phyloP scores from a whole-genome alignment of 2,329 filamentous ascomycete species.

The Pseudogymnoascus sp. region DNA sequence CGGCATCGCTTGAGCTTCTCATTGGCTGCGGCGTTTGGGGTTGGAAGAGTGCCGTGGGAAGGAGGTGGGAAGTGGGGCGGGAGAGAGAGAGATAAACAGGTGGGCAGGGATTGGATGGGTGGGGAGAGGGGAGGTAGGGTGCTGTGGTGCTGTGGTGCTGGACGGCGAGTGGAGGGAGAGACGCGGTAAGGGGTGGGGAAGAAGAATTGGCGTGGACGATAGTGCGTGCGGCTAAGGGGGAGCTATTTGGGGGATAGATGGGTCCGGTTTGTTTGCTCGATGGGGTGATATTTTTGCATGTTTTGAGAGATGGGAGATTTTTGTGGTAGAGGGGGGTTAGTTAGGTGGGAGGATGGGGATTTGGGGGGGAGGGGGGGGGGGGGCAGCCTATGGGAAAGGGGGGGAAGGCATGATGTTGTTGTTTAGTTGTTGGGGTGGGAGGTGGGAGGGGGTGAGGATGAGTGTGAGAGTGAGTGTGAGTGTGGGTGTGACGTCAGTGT shows the following conservation, averaged over 20 bases:
- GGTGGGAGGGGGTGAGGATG: too few species aligned
- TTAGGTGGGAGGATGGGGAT: not conserved
- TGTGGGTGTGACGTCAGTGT: not conserved
- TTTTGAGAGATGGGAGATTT: not conserved
- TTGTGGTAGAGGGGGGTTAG: not conserved
- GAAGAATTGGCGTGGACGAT: too few species aligned
- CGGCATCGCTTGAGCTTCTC: too few species aligned
- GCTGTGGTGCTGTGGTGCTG: too few species aligned
- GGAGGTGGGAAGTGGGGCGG: not conserved
- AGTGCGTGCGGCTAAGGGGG: too few species aligned
- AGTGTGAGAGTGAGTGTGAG: too few species aligned
- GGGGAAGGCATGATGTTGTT: not conserved
- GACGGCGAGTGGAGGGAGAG: too few species aligned
- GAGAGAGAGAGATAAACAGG: too few species aligned
- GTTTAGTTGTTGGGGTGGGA: not conserved
- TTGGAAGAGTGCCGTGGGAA: not conserved
- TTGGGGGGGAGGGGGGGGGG: accelerated
- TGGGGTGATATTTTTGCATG: not conserved
- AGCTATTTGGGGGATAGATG: too few species aligned
- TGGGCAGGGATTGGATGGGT: not conserved
- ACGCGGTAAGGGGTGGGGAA: not conserved
- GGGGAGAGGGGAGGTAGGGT: too few species aligned
- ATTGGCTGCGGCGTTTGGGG: constrained; percentile 1
- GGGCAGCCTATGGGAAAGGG: not conserved
- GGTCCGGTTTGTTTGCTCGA: too few species aligned